A percentile compares a stretch with the other conserved stretches of the same genome.
These are phyloP conservation scores for Trichoderma sp. DNA, from an alignment of 2,329 filamentous ascomycete species.

Conservation along the genomic window DNA sequence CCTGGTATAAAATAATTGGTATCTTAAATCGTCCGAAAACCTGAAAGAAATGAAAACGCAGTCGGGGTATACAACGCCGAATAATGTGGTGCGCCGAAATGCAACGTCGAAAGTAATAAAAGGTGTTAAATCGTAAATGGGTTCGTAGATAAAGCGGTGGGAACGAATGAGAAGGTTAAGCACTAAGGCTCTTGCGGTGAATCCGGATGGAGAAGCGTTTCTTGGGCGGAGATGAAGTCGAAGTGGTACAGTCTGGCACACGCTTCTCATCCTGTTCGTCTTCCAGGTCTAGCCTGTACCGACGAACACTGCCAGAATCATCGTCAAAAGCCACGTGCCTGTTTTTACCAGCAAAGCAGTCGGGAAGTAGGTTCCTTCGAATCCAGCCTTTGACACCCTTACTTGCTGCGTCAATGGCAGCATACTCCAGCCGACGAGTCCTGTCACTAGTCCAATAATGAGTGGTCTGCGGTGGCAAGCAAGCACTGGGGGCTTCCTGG, in stretches of 20 bases:
- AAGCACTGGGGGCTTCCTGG: constrained; percentile 34
- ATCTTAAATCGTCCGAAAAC: constrained; percentile 17
- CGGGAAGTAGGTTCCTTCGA: constrained; percentile 60
- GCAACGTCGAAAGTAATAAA: constrained; percentile 32
- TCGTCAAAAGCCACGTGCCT: constrained; percentile 62
- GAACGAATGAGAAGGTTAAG: constrained; percentile 13
- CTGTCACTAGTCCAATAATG: constrained; percentile 70
- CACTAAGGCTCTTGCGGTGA: constrained; percentile 35
- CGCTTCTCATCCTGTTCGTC: constrained; percentile 44
- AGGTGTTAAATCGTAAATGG: neutral
- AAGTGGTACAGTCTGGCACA: constrained; percentile 7
- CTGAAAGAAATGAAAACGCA: constrained; percentile 15
- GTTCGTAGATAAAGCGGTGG: constrained; percentile 2
- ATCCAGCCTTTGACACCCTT: constrained; percentile 65
- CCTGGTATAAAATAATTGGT: constrained; percentile 23
- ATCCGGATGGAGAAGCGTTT: constrained; percentile 39
- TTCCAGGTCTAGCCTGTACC: constrained; percentile 64
- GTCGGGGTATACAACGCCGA: constrained; percentile 44
- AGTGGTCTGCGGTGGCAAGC: constrained; percentile 58
- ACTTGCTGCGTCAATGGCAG: constrained; percentile 66
- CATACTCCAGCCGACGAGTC: constrained; percentile 66
- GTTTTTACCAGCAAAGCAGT: constrained; percentile 60
- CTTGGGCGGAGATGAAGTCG: constrained; percentile 32
- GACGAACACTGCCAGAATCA: constrained; percentile 64
- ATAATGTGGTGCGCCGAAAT: constrained; percentile 37